A percentile compares a stretch with the other conserved stretches of the same genome.
Evolutionary conservation across 176 grass and related monocot genomes (phyloP).

Genomic region (Phyllostachys edulis): DNA sequence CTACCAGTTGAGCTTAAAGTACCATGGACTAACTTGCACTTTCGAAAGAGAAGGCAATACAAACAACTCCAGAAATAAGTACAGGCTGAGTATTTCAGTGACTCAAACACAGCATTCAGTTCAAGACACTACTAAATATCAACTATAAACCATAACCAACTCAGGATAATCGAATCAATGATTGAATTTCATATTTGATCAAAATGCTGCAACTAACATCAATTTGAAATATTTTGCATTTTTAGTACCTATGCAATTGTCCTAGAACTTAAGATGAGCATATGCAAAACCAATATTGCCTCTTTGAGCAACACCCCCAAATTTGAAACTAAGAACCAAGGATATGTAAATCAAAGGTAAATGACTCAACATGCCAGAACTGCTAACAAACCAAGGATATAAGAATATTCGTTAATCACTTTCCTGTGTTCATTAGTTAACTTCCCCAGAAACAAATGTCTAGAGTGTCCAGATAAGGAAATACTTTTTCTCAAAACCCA

Average conservation of each 20-base stretch:
- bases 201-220: not conserved
- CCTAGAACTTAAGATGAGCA: not conserved
- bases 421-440: not conserved
- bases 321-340: not conserved
- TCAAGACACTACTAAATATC: not conserved
- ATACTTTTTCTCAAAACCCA: not conserved
- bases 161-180: not conserved
- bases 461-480: not conserved
- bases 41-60: slow-evolving; percentile 9
- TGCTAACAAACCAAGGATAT: not conserved
- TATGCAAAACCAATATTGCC: not conserved
- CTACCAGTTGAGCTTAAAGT: not conserved
- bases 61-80: not conserved
- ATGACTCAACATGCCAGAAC: not conserved
- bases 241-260: not conserved
- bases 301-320: not conserved
- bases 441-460: not conserved
- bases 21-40: not conserved
- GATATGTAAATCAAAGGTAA: not conserved
- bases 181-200: slow-evolving; percentile 5
- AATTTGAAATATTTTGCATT: not conserved
- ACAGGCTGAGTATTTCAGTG: not conserved
- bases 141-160: not conserved
- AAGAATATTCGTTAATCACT: slow-evolving; percentile 1
- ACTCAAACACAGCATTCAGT: not conserved